Base-by-base conservation (phyloP, 495 filamentous ascomycete genomes). In the Podospora fimiseda region DNA sequence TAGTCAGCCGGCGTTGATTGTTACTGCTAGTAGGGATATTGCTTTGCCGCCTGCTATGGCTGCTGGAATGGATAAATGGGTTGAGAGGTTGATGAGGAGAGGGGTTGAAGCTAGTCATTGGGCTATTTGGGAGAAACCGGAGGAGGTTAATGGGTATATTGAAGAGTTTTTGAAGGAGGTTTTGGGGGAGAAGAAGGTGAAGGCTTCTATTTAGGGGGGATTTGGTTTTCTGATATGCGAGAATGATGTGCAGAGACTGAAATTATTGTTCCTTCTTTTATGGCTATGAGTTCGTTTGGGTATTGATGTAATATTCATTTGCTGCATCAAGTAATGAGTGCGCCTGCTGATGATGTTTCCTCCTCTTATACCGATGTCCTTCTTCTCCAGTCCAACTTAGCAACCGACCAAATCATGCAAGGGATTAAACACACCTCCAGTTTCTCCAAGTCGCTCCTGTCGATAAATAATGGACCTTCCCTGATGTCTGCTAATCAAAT, bases 1-100 rank as follows among this genome's bases (percentile, higher is more conserved):
- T 55, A 72, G 79, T 15, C 70, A 83, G 43, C 92, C 92, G 9
- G 73, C 81, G 9, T 74, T 96, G 55, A 86, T 90, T 60, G 76
- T 98, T 46, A 75, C 78, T 52, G 90, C 87, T 0, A 75, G 72
- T n/a, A 74, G 76, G 33, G 90, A 96, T 57, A 44, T 33, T 4
- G 85, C 84, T 30, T 67, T 95, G 48, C 83, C 81, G 30, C 82
- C 88, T 2, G 67, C 69, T 15, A 74, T 95, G 74, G 73, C 81
- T 2, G 73, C 69, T 9, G 77, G 78, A 0, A 94, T 95, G 88
- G 79, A 80, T 15, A 74, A 74, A 63, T 70, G 67, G 36, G 76
- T 90, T 38, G 77, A 82, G 2, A 76, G 80, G 24, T 56, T 91
- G 56, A 82, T 77, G 2, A 69, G 70, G 54, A 70, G 71, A 47